Evolutionary conservation across 495 filamentous ascomycete species (phyloP).

Genomic region (Penicillium odoratum): DNA sequence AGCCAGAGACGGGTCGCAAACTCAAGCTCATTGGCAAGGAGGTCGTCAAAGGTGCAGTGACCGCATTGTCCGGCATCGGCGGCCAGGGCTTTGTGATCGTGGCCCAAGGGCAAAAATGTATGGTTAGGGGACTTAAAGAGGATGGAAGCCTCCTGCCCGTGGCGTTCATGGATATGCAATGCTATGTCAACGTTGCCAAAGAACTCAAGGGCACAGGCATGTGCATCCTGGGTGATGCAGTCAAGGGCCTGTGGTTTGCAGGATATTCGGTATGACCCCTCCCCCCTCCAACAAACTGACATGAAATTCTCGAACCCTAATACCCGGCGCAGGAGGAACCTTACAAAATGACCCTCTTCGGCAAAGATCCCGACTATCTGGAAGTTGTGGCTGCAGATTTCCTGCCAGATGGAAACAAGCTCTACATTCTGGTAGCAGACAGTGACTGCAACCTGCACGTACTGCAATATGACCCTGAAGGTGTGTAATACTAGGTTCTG

Average conservation of each 20-base stretch:
- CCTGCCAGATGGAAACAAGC: slow-evolving; percentile 77
- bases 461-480: slow-evolving; percentile 91
- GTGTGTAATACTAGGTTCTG: slow-evolving; percentile 38
- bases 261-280: slow-evolving; percentile 70
- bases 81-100: slow-evolving; percentile 88
- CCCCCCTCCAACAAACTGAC: background rate
- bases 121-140: slow-evolving; percentile 94
- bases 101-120: slow-evolving; percentile 94
- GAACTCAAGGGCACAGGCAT: slow-evolving; percentile 80
- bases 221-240: slow-evolving; percentile 79
- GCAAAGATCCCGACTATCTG: slow-evolving; percentile 73
- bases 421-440: slow-evolving; percentile 82
- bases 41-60: slow-evolving; percentile 92
- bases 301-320: background rate
- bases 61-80: slow-evolving; percentile 81
- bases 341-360: slow-evolving; percentile 92
- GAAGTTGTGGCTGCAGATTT: slow-evolving; percentile 85
- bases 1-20: slow-evolving; percentile 78
- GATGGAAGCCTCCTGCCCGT: slow-evolving; percentile 89
- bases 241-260: slow-evolving; percentile 92
- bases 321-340: slow-evolving; percentile 66
- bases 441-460: slow-evolving; percentile 83
- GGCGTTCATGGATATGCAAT: slow-evolving; percentile 97
- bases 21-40: slow-evolving; percentile 86
- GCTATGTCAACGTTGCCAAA: slow-evolving; percentile 79